Conservation (phyloP, 805 yeast genomes). For the Lipomyces yamanashiensis region DNA sequence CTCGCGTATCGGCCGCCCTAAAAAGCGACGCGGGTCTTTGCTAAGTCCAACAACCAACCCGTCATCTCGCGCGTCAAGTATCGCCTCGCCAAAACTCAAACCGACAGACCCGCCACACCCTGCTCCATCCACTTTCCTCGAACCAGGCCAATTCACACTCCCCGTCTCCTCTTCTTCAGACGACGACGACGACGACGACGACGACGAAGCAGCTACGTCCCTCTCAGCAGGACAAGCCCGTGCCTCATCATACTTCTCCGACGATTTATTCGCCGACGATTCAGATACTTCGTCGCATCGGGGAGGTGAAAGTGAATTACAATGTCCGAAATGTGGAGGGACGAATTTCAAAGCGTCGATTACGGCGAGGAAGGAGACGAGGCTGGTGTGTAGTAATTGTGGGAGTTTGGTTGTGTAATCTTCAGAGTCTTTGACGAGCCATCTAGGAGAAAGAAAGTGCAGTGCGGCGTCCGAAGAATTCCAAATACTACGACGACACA, state of each 20-base stretch:
- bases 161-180: background rate
- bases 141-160: background rate
- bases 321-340: slow-evolving; percentile 26
- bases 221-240: background rate
- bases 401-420: slow-evolving; percentile 9
- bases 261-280: slow-evolving; percentile 6
- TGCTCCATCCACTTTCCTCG: background rate
- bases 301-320: slow-evolving; percentile 16
- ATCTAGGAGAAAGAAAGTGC: too few species aligned
- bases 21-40: background rate
- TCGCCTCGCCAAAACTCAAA: background rate
- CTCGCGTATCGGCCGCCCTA: slow-evolving; percentile 15
- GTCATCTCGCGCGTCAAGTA: background rate
- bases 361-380: slow-evolving; percentile 27
- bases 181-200: background rate
- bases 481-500: too few species aligned
- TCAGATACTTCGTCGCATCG: background rate
- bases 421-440: too few species aligned
- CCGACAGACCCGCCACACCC: background rate
- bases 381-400: slow-evolving; percentile 26
- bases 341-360: slow-evolving; percentile 29
- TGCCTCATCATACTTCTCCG: slow-evolving; percentile 1
- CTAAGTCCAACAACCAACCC: background rate
- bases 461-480: too few species aligned
- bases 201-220: background rate